Base-by-base conservation (phyloP, 169 alveolate species). In the Eimeria praecox region DNA sequence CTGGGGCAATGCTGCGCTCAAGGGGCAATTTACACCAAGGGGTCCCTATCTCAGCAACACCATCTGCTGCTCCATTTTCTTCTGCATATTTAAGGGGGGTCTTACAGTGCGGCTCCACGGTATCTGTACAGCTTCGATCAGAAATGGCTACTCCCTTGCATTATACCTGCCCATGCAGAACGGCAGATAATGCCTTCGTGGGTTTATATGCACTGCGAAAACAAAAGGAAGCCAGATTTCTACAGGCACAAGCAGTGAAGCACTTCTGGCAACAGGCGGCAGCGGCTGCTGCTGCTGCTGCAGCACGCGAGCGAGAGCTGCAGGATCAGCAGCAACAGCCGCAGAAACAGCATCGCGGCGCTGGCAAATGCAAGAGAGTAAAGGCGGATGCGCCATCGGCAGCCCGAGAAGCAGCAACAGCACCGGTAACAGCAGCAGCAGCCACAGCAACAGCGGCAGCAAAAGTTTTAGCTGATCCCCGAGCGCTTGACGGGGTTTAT, bases 401-500 rank as follows among this genome's bases (percentile, higher is more conserved):
- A 38, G 54, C 16, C 16, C 40, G 52, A 73, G 66, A 64, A 78
- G 66, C 69, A 78, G 46, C 88, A 44, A 35, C 40, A 78, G 14
- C 44, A 78, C 4, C 40, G 27, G 40, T n/a, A 38, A n/a, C 64
- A 44, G 46, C 88, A 49, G 66, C 88, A 78, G 88, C 88, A 78
- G 59, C 94, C 62, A 75, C 94, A 64, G 94, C 94, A 64, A 54
- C 94, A 44, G 82, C 94, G n/a, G 83, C 80, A 64, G 94, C 94
- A 59, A 87, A 87, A 64, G 62, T 75, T 27, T 27, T 59, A 3
- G 71, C 94, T 49, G 83, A 87, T 20, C 94, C 83, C 18, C 59
- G 83, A 30, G 94, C 66, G 33, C 54, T 87, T 27, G 83, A 62
- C 3, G 94, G 94, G 20, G 59, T 87, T 10, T 87, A 87, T 24